Base-by-base conservation (phyloP, 129 eudicot genomes). In the Mikania micrantha region DNA sequence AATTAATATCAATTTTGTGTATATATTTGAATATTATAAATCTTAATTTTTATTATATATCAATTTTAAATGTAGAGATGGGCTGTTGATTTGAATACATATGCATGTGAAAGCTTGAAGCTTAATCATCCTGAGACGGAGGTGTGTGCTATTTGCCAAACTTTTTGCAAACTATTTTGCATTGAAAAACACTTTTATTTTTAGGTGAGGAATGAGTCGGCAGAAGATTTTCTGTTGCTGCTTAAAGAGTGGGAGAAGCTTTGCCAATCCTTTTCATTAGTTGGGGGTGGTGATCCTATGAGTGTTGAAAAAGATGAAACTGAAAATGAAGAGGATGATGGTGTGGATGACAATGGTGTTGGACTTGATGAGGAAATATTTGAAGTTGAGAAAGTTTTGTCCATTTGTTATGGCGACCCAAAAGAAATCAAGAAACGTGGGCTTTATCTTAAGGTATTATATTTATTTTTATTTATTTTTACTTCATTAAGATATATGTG, bases 61-160 rank as follows among this genome's bases (percentile, higher is more conserved):
- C n/a, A n/a, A n/a, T 9, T 36, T 54, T 47, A 16, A 29, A 12
- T 48, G 8, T 71, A 90, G 96, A 90, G 78, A 76, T 90, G 95
- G 97, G 95, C 97, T 7, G 88, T 90, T 3, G 97, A 91, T 66
- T 4, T 85, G 12, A 87, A 85, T 27, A 9, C 9, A 32, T 62
- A 77, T 77, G 97, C 97, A 11, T 87, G 97, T 60, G 75, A 83
- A 40, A 91, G 94, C 48, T 68, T 91, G 20, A 79, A 73, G 53
- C 60, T 77, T 15, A 91, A 91, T 67, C 97, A 91, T 49, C 97
- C 96, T 1, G 97, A 83, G 62, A 91, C 96, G 11, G 73, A 90
- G 91, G 97, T 90, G 40, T 59, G 34, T 22, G 58, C n/a, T 17
- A 5, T 40, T 15, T 39, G 4, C 3, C 35, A 21, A 63, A 17